Base-by-base conservation (phyloP, 192 early-diverging fungal species). In the Endogone sp. region DNA sequence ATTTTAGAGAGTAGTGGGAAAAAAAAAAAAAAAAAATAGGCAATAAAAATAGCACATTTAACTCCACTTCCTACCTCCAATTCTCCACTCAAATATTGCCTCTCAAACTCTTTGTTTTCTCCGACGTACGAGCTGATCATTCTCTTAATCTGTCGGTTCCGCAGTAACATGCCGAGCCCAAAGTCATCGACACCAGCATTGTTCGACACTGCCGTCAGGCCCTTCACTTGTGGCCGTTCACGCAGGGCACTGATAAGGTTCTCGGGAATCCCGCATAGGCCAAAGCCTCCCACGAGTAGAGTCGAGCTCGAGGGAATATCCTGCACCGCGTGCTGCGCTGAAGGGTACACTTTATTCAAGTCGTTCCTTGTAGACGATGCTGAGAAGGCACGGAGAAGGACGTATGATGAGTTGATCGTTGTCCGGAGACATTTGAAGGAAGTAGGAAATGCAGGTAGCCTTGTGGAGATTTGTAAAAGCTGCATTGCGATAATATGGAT, bases 251-350 rank as follows among this genome's bases (percentile, higher is more conserved):
- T 78, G 71, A 93, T 87, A 65, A 88, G 74, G 79, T 91, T 90
- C 78, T 91, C 89, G 49, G 91, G 91, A 71, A 93, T 93, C 21
- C 91, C 91, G 76, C 91, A 92, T 10, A 92, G 77, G 31, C 89
- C 89, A 73, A 90, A 90, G 9, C 88, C 88, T 22, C 88, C 88
- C 65, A 92, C 88, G 65, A 92, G 81, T 54, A 91, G 73, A 44
- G 78, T 90, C 31, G 81, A 78, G 60, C 80, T 80, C 0, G 82
- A 81, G 56, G 83, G 82, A 30, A 88, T 86, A 62, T 83, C 82
- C 71, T 79, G 73, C 75, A 88, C 82, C 24, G 89, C 89, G 59
- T 84, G 86, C 55, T 84, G 83, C 16, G 86, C 80, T 1, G 86
- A 87, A 56, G 66, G 49, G 60, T 76, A 81, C 16, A 90, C 74